Base-by-base conservation (phyloP, 345 rosid species). In the Boechera divaricarpa region DNA sequence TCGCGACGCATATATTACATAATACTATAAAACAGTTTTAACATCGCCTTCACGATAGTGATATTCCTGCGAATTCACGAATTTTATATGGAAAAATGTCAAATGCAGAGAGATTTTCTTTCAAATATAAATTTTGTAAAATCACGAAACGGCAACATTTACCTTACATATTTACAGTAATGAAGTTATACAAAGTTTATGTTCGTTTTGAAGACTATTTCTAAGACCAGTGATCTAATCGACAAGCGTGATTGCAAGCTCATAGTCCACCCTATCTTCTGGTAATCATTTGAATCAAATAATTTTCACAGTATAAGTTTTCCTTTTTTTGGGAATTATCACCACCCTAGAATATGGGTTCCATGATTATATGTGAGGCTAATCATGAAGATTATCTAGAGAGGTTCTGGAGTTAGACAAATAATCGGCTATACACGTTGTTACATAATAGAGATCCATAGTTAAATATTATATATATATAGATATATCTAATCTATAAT, bases 341-440 rank as follows among this genome's bases (percentile, higher is more conserved):
- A 58, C 67, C 65, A 42, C 60, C 33, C 39, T 36, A 77, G 18
- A 44, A 44, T 54, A 15, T 44, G 71, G 55, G 52, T 42, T 70
- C 69, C 59, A 77, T 77, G 59, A 77, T 69, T 70, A 44, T 44
- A 5, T 44, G 51, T 70, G 75, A 77, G 33, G 55, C 31, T 77
- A 77, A 70, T 63, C 33, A 69, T 16, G n/a, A 57, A 70, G 59
- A 45, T 57, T 77, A 57, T 64, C 32, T 63, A 10, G 13, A 42
- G 67, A 61, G 2, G 31, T 70, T n/a, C 9, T 53, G 21, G 56
- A 56, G 60, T 29, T 77, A 48, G 76, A 77, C 80, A 77, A 70
- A 47, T 47, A 77, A 71, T 70, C 76, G 66, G 76, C 81, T 70
- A 71, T 12, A 48, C 81, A 77, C 81, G 76, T 77, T 77, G 72